Evolutionary conservation across 495 filamentous ascomycete genomes (phyloP), one percentile per base, ranked within the genome.

Genomic region (Pyrenopolyporus hunteri): DNA sequence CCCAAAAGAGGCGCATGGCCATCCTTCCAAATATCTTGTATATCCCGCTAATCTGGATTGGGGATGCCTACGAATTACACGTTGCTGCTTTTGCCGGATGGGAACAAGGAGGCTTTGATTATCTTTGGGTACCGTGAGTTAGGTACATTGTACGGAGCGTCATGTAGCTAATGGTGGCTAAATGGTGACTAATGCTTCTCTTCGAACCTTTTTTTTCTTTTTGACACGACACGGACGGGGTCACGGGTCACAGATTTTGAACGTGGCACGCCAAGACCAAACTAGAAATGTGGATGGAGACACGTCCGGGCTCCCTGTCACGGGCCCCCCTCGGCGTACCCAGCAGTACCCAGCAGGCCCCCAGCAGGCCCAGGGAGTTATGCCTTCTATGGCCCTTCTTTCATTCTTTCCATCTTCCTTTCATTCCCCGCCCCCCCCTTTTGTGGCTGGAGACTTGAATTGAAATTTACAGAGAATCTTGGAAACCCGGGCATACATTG

Each of bases 211-310:
- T 57, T 57, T 50, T n/a, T 45, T 50, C 59, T 57, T 52, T 57
- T 57, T 50, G 55, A 64, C 61, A 66, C 63, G 63, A 65, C 57
- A 53, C 63, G 46, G 35, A 55, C 45, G 29, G 37, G 61, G 56
- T 57, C 51, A 65, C 62, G 62, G 63, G 63, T 66, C 52, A 65
- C 57, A 46, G 35, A 56, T 29, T 32, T 50, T 55, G 50, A 58
- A 64, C 63, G 63, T 66, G 63, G 63, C 63, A 66, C 63, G 63
- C 57, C 63, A 60, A 66, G 44, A 35, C 42, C 16, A 61, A 60
- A 48, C 44, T 60, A 57, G 63, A 66, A 60, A 46, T 57, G 57
- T 56, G 19, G 52, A 60, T 59, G 62, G 46, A 56, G 52, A 66
- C 63, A 57, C 59, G 57, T 66, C 54, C 56, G 46, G 62, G 23